Evolutionary conservation across 192 early-diverging fungal species (phyloP).

Genomic region (Entomortierella chlamydospora): DNA sequence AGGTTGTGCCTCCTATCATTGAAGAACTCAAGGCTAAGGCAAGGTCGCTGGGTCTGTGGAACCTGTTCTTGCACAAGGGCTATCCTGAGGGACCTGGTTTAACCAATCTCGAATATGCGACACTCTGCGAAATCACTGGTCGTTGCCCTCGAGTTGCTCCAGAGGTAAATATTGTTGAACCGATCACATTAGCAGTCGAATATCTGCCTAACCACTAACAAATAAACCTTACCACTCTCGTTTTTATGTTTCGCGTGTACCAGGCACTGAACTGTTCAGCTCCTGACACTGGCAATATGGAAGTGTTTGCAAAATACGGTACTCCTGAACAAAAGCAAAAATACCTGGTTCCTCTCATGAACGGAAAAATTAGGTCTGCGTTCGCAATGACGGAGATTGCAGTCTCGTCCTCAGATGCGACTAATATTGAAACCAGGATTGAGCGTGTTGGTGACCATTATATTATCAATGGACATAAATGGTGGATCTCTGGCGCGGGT

Average conservation of each 20-base stretch:
- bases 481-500: constrained; percentile 99
- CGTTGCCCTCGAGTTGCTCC: constrained; percentile 84
- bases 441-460: constrained; percentile 71
- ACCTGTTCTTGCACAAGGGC: constrained; percentile 87
- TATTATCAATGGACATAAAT: constrained; percentile 88
- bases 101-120: constrained; percentile 94
- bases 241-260: too few species aligned
- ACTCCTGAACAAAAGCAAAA: constrained; percentile 82
- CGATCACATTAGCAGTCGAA: too few species aligned
- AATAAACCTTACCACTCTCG: too few species aligned
- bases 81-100: constrained; percentile 89
- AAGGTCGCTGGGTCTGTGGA: constrained; percentile 91
- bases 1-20: constrained; percentile 85
- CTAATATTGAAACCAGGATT: constrained; percentile 94
- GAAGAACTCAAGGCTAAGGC: constrained; percentile 93
- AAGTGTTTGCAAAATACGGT: constrained; percentile 98
- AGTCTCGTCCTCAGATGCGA: constrained; percentile 97
- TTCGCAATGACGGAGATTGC: constrained; percentile 99
- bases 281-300: constrained; percentile 99
- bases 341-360: constrained; percentile 86
- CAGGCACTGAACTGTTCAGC: constrained; percentile 94
- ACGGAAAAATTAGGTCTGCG: constrained; percentile 95
- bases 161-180: constrained; percentile 60
- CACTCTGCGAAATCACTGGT: constrained; percentile 92
- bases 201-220: too few species aligned